Evolutionary conservation across 352 stramenopile species (phyloP).

Genomic region (Phytophthora sp.): DNA sequence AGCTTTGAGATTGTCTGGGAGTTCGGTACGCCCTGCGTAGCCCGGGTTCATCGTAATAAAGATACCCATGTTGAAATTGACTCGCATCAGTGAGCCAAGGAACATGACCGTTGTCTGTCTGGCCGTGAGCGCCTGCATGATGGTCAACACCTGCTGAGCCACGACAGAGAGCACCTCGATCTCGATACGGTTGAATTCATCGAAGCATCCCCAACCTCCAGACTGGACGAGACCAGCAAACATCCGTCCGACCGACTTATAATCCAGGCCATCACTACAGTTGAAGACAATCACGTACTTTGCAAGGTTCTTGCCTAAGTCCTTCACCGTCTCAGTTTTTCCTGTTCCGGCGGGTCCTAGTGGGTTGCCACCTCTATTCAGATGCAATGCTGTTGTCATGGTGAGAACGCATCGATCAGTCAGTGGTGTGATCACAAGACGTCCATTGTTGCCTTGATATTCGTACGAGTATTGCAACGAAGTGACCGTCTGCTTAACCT

Average conservation of each 20-base stretch:
- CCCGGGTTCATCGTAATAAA: slow-evolving; percentile 94
- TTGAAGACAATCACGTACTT: slow-evolving; percentile 97
- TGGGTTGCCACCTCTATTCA: slow-evolving; percentile 92
- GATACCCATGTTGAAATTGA: slow-evolving; percentile 91
- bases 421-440: slow-evolving; percentile 93
- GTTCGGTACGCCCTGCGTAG: slow-evolving; percentile 91
- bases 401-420: slow-evolving; percentile 94
- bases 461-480: slow-evolving; percentile 89
- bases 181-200: slow-evolving; percentile 97
- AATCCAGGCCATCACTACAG: slow-evolving; percentile 94
- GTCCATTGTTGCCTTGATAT: slow-evolving; percentile 88
- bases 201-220: slow-evolving; percentile 94
- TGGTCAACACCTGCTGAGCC: slow-evolving; percentile 91
- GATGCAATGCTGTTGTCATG: slow-evolving; percentile 92
- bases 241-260: slow-evolving; percentile 94
- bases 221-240: slow-evolving; percentile 94
- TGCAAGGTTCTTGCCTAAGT: slow-evolving; percentile 93
- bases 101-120: slow-evolving; percentile 85
- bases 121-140: slow-evolving; percentile 87
- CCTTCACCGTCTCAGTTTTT: slow-evolving; percentile 95
- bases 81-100: slow-evolving; percentile 84
- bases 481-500: slow-evolving; percentile 88
- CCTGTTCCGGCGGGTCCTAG: slow-evolving; percentile 92
- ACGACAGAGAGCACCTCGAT: slow-evolving; percentile 95
- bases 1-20: slow-evolving; percentile 88